These are phyloP conservation scores for Ustilago lituana DNA, from an alignment of 1,284 basidiomycete genomes.

Conservation along the genomic window DNA sequence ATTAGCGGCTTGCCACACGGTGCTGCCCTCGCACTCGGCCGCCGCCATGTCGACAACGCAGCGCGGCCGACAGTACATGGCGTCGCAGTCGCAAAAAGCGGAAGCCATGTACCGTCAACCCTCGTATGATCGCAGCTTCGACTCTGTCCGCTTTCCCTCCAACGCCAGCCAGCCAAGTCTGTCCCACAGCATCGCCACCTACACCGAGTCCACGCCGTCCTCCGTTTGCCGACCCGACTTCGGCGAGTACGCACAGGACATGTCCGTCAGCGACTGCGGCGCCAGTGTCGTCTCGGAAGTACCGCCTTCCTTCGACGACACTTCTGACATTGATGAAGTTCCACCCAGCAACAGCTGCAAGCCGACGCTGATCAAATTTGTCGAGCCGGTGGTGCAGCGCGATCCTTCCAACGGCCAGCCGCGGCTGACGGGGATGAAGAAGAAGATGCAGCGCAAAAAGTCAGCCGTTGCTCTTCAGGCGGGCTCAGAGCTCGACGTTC, in stretches of 20 bases:
- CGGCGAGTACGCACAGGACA: slow-evolving; percentile 22
- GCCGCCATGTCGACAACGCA: slow-evolving; percentile 21
- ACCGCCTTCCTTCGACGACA: slow-evolving; percentile 32
- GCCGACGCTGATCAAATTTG: slow-evolving; percentile 38
- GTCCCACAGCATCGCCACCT: slow-evolving; percentile 38
- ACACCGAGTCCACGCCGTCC: slow-evolving; percentile 36
- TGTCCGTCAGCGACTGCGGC: slow-evolving; percentile 24
- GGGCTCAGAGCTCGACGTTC: slow-evolving; percentile 11
- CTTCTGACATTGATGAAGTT: slow-evolving; percentile 28
- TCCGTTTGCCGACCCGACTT: slow-evolving; percentile 37
- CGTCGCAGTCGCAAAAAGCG: background rate
- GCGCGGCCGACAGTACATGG: slow-evolving; percentile 16
- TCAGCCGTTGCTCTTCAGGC: background rate
- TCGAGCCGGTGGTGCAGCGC: slow-evolving; percentile 41
- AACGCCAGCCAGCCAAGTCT: slow-evolving; percentile 41
- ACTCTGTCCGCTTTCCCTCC: slow-evolving; percentile 33
- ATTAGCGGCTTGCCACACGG: background rate
- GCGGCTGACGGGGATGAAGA: slow-evolving; percentile 44
- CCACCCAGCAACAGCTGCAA: slow-evolving; percentile 8
- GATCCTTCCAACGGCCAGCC: slow-evolving; percentile 10
- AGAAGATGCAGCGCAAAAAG: slow-evolving; percentile 32
- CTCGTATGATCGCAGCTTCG: slow-evolving; percentile 23
- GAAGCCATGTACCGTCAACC: slow-evolving; percentile 24
- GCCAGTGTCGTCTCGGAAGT: slow-evolving; percentile 28
- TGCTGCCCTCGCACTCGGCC: background rate